These are phyloP conservation scores for Tetraselmis chui DNA, from an alignment of 139 green algal species.

Conservation along the genomic window DNA sequence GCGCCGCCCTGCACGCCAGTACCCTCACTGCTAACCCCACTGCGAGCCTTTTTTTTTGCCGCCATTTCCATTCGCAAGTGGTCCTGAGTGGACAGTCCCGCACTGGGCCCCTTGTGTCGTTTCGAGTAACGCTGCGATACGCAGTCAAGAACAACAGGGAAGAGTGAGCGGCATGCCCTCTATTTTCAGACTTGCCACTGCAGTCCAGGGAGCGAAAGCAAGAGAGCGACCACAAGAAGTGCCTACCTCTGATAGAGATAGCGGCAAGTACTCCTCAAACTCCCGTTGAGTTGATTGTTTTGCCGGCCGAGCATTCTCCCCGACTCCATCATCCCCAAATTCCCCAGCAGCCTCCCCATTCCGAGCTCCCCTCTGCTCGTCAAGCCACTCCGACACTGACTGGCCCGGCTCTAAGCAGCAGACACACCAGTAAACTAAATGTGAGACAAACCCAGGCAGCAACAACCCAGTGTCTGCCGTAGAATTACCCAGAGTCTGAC, in stretches of 20 bases:
- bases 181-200: too few species aligned
- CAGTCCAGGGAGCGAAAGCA: too few species aligned
- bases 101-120: too few species aligned
- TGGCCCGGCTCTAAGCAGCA: not conserved
- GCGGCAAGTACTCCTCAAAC: slow-evolving; percentile 36
- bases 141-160: too few species aligned
- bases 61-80: not conserved
- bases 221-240: too few species aligned
- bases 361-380: not conserved
- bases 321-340: not conserved
- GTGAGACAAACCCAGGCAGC: too few species aligned
- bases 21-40: too few species aligned
- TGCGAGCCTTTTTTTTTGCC: not conserved
- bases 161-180: too few species aligned
- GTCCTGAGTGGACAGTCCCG: not conserved
- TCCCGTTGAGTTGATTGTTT: not conserved
- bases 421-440: too few species aligned
- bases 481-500: too few species aligned
- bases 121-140: not conserved
- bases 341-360: not conserved
- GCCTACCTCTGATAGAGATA: slow-evolving; percentile 31
- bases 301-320: not conserved
- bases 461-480: too few species aligned
- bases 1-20: too few species aligned
- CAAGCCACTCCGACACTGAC: not conserved